A percentile compares a stretch with the other conserved stretches of the same genome.
phyloP scores from a whole-genome alignment of 176 grass and related monocot genomes.

The Avena insularis region DNA sequence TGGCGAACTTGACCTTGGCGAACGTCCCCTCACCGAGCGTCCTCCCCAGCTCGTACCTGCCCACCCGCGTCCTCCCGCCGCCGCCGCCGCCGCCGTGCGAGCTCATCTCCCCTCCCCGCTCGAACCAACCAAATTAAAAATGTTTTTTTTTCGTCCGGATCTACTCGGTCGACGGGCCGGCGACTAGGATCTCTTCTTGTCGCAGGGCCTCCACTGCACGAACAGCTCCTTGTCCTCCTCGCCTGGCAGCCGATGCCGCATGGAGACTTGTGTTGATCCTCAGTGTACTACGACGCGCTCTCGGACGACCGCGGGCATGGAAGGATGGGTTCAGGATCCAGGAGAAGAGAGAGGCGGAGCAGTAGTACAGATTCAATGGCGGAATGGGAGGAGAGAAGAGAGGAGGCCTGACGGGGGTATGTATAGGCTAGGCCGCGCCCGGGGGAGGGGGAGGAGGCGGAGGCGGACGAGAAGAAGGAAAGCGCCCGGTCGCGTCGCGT shows the following conservation, averaged over 20 bases:
- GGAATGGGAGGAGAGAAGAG: not conserved
- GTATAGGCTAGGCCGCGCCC: conserved; percentile 36
- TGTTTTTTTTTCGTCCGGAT: not conserved
- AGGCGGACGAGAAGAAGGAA: not conserved
- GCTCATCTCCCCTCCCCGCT: conserved; percentile 50
- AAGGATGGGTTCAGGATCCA: not conserved
- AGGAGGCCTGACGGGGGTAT: conserved; percentile 5
- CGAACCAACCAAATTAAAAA: not conserved
- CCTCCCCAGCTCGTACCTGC: conserved; percentile 92
- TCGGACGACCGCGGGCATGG: conserved; percentile 29
- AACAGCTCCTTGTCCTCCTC: conserved; percentile 67
- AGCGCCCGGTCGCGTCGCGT: conserved; percentile 22
- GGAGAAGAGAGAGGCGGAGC: not conserved
- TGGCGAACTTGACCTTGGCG: conserved; percentile 99
- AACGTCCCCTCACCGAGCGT: conserved; percentile 93
- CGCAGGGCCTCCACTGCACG: conserved; percentile 73
- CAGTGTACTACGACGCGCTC: not conserved
- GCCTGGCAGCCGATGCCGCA: conserved; percentile 58
- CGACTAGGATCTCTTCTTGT: conserved; percentile 71
- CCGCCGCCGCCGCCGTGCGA: conserved; percentile 32
- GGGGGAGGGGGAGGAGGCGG: not conserved
- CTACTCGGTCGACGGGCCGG: not conserved
- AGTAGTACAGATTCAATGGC: not conserved
- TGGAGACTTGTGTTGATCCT: conserved; percentile 25
- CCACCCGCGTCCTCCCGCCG: conserved; percentile 68